Evolutionary conservation across 192 early-diverging fungal genomes (phyloP), one percentile per base, ranked within the genome.

Genomic region (Lunasporangiospora selenospora): DNA sequence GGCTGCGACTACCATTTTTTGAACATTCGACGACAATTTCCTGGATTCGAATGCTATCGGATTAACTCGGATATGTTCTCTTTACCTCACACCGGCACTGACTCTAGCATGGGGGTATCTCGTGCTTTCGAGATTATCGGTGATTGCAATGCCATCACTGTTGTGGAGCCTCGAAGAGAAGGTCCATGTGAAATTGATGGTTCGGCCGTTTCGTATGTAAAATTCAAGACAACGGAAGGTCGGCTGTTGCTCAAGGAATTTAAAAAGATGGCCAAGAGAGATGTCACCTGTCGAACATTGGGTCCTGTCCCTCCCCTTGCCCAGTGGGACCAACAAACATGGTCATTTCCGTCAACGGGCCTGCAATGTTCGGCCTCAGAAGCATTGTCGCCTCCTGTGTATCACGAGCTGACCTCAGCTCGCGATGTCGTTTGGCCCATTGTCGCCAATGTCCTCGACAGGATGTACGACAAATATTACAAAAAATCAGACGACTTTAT

Each of bases 161-260:
- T 24, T 59, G 57, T 48, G 26, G 57, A 59, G 46, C 57, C 45
- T 23, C 57, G 27, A 45, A 48, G 48, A 26, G 57, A 59, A 48
- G 45, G 57, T 39, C 57, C 57, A 23, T 59, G 57, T n/a, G 57
- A 59, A 11, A 59, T 59, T 59, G 57, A 59, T 48, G 57, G 57
- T 16, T 44, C 57, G 21, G 57, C 57, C 57, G 45, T 59, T 48
- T 59, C 57, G 12, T 59, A 59, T 34, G 48, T 59, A 45, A 59
- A 45, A 38, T 38, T 59, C 57, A 59, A 59, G 57, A 39, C 44
- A 18, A 59, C 57, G 39, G 53, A 55, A 29, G 53, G 53, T n/a
- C 53, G 40, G 38, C 26, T 55, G 42, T 29, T 55, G 38, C 37
- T 59, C 33, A 46, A 59, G 33, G 44, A 59, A 13, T 36, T 59